These are phyloP conservation scores for Pholiota molesta DNA, from an alignment of 768 basidiomycete genomes.

Conservation along the genomic window DNA sequence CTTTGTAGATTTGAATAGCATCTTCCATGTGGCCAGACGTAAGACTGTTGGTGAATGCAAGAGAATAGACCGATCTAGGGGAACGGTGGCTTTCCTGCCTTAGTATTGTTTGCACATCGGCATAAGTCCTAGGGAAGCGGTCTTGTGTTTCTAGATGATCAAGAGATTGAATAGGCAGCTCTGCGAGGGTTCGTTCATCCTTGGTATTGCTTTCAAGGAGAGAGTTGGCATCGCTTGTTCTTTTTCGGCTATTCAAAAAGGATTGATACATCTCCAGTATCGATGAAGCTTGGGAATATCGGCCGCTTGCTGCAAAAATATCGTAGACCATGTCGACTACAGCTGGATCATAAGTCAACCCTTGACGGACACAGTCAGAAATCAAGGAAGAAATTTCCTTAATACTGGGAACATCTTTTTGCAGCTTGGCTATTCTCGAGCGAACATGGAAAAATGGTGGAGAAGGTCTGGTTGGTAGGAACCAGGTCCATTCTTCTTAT, in stretches of 20 bases:
- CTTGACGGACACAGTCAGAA: slow-evolving; percentile 46
- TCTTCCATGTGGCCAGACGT: slow-evolving; percentile 36
- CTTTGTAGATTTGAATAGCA: slow-evolving; percentile 54
- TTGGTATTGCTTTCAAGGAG: neutral
- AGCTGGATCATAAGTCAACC: slow-evolving; percentile 45
- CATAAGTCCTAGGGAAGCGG: neutral
- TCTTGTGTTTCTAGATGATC: neutral
- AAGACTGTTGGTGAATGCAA: slow-evolving; percentile 55
- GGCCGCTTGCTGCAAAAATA: slow-evolving; percentile 44
- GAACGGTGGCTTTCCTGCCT: neutral
- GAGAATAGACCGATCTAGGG: slow-evolving; percentile 40
- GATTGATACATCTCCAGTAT: slow-evolving; percentile 41
- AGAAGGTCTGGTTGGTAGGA: slow-evolving; percentile 50
- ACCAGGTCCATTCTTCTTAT: slow-evolving; percentile 42
- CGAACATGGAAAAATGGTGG: slow-evolving; percentile 50
- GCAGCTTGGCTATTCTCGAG: slow-evolving; percentile 32
- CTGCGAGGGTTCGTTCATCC: neutral
- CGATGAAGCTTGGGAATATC: slow-evolving; percentile 36
- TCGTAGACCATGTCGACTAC: slow-evolving; percentile 44
- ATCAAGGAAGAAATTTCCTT: slow-evolving; percentile 44
- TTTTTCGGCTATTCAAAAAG: neutral
- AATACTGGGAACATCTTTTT: slow-evolving; percentile 31
- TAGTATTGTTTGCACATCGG: neutral
- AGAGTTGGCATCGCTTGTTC: neutral
- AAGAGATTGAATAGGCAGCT: neutral